Evolutionary conservation across 116 monocot species (phyloP).

Genomic region (Trichopus zeylanicus): DNA sequence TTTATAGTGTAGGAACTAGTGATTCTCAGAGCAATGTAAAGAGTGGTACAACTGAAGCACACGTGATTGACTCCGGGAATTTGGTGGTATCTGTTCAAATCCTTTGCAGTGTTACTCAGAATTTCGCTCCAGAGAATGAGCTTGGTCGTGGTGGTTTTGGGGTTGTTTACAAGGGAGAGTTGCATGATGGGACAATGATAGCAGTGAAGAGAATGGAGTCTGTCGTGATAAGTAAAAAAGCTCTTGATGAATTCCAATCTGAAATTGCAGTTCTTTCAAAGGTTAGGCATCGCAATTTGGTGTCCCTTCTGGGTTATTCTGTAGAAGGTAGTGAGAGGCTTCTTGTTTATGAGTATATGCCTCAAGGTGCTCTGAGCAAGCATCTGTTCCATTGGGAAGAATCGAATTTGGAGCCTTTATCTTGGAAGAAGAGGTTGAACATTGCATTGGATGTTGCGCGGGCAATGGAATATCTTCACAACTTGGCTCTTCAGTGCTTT

Average conservation of each 20-base stretch:
- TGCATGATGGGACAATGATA: slow-evolving; percentile 70
- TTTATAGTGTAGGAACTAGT: slow-evolving; percentile 12
- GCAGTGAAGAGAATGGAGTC: slow-evolving; percentile 91
- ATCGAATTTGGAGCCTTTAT: slow-evolving; percentile 46
- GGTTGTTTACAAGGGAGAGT: slow-evolving; percentile 71
- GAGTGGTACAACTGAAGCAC: slow-evolving; percentile 19
- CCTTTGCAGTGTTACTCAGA: slow-evolving; percentile 48
- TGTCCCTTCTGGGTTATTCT: slow-evolving; percentile 69
- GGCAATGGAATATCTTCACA: slow-evolving; percentile 90
- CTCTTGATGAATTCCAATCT: slow-evolving; percentile 67
- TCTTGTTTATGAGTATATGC: slow-evolving; percentile 83
- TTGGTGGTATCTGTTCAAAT: slow-evolving; percentile 51
- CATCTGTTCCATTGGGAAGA: slow-evolving; percentile 69
- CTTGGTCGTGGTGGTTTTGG: slow-evolving; percentile 86
- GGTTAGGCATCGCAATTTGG: slow-evolving; percentile 77
- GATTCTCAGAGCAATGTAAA: slow-evolving; percentile 11
- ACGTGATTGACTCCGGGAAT: slow-evolving; percentile 38
- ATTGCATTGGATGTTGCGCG: slow-evolving; percentile 83
- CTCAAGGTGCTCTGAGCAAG: slow-evolving; percentile 67
- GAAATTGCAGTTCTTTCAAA: slow-evolving; percentile 80
- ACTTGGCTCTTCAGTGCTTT: slow-evolving; percentile 60
- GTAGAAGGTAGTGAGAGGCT: slow-evolving; percentile 66
- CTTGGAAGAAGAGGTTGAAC: slow-evolving; percentile 75
- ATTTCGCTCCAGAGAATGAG: slow-evolving; percentile 62
- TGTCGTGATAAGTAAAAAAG: slow-evolving; percentile 39